Evolutionary conservation across 2,329 filamentous ascomycete genomes (phyloP).

Genomic region (Arthrocladium fulminans): DNA sequence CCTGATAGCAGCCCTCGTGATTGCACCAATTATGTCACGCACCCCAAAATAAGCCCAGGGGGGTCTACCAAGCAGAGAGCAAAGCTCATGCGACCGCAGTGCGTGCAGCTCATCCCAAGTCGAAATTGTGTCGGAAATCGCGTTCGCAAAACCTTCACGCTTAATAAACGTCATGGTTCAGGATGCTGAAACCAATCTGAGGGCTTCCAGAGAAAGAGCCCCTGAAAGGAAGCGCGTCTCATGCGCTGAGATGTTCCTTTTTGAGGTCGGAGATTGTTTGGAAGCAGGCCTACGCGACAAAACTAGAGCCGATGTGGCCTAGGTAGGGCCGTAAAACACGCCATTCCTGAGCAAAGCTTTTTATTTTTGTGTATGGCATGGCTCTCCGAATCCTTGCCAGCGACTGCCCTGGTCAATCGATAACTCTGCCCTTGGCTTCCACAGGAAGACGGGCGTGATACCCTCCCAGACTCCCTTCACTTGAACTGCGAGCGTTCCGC

Average conservation of each 20-base stretch:
- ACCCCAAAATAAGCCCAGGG: neutral
- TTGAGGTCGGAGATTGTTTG: neutral
- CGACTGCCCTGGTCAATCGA: conserved; percentile 4
- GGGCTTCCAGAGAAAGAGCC: neutral
- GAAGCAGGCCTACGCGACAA: neutral
- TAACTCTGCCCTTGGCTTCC: neutral
- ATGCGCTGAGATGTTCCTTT: neutral
- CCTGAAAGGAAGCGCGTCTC: conserved; percentile 2
- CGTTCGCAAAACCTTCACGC: neutral
- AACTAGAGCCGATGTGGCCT: neutral
- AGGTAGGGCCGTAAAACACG: neutral
- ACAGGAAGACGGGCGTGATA: neutral
- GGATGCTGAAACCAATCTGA: conserved; percentile 2
- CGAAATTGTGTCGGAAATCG: neutral
- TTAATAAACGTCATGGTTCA: neutral
- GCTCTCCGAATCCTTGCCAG: neutral
- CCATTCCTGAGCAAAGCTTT: neutral
- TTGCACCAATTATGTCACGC: neutral
- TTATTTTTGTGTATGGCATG: conserved; percentile 4
- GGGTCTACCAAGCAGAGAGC: too few species aligned
- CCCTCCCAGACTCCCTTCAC: neutral
- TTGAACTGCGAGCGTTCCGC: neutral
- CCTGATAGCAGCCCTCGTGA: too few species aligned
- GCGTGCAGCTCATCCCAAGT: neutral
- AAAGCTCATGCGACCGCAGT: conserved; percentile 1